Percentiles rank a stretch among this genome's conserved stretches.
These are phyloP conservation scores for Juglanconis oblonga DNA, from an alignment of 2,329 filamentous ascomycete genomes.

Conservation along the genomic window DNA sequence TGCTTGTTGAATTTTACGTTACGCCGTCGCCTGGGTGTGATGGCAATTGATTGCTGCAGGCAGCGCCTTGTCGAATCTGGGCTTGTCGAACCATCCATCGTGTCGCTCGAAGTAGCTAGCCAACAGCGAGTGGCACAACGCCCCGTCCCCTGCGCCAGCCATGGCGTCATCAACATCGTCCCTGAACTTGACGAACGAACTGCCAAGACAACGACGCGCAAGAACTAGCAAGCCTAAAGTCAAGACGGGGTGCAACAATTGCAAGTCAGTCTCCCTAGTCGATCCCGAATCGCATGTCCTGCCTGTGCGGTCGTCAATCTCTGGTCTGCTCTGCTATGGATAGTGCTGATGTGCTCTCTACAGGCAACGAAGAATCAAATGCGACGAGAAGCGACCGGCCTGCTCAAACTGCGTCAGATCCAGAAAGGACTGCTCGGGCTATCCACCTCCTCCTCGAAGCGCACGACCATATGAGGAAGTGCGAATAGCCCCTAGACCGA, in stretches of 20 bases:
- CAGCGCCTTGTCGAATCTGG: not conserved
- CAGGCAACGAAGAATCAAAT: constrained; percentile 63
- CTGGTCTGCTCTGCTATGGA: no score
- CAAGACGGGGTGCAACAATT: constrained; percentile 64
- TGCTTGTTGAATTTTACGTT: no score
- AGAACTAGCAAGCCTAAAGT: constrained; percentile 59
- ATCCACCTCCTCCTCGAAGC: constrained; percentile 54
- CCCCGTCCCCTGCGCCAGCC: constrained; percentile 11
- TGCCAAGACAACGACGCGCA: constrained; percentile 35
- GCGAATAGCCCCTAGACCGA: constrained; percentile 46
- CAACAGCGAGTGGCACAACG: constrained; percentile 4
- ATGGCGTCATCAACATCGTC: constrained; percentile 16
- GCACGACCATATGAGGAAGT: constrained; percentile 45
- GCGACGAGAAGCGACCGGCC: constrained; percentile 60
- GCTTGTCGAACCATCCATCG: not conserved
- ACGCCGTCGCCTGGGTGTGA: constrained; percentile 6
- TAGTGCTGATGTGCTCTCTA: constrained; percentile 13
- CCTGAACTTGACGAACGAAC: constrained; percentile 23
- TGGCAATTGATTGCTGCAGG: constrained; percentile 10
- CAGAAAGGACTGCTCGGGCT: constrained; percentile 58
- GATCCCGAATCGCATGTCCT: constrained; percentile 5
- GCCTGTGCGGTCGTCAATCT: not conserved
- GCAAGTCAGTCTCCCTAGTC: constrained; percentile 55
- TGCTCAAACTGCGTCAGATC: constrained; percentile 60
- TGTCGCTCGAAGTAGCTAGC: constrained; percentile 10